Evolutionary conservation across 2,329 filamentous ascomycete species (phyloP).

Genomic region (Herpomyces periplanetae): DNA sequence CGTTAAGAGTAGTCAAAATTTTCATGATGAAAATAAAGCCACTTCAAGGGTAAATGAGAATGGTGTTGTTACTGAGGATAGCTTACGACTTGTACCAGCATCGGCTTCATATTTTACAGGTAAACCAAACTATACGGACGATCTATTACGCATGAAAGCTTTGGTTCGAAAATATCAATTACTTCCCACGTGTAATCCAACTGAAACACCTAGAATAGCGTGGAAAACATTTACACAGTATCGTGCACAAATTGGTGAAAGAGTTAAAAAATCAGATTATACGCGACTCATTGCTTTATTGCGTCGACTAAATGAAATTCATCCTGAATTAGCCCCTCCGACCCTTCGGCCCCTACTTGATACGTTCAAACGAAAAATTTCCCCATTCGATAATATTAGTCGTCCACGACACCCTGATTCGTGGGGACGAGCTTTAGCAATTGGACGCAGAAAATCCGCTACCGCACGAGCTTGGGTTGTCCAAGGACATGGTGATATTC

Average conservation of each 20-base stretch:
- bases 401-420: conserved; percentile 27
- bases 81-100: conserved; percentile 29
- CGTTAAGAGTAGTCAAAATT: no score
- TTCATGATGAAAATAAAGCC: no score
- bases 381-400: conserved; percentile 22
- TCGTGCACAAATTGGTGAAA: conserved; percentile 25
- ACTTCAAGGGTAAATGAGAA: no score
- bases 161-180: conserved; percentile 29
- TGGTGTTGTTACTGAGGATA: no score
- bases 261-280: conserved; percentile 36
- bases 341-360: conserved; percentile 23
- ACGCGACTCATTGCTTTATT: conserved; percentile 32
- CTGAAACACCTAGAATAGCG: conserved; percentile 26
- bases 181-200: conserved; percentile 24
- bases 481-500: conserved; percentile 57
- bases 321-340: conserved; percentile 29
- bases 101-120: conserved; percentile 87
- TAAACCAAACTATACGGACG: conserved; percentile 48
- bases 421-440: conserved; percentile 34
- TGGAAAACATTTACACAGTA: conserved; percentile 51
- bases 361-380: conserved; percentile 31
- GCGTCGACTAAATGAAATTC: conserved; percentile 45
- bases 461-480: conserved; percentile 53
- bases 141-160: conserved; percentile 28
- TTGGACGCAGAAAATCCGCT: conserved; percentile 56